Conservation (phyloP, 2,329 filamentous ascomycete species). For the Fusarium sp. region DNA sequence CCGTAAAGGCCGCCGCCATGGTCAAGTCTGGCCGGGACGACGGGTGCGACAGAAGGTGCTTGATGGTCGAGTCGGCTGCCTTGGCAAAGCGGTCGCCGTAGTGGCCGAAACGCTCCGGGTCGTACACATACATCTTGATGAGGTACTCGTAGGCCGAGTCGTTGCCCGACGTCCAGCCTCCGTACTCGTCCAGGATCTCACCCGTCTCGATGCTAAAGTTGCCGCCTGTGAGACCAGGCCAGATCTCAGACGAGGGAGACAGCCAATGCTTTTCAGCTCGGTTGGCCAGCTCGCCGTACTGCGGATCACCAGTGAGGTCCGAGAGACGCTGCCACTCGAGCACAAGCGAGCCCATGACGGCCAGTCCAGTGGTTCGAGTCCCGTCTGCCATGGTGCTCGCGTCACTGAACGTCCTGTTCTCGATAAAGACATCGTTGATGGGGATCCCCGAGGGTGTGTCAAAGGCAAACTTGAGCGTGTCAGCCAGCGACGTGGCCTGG, state of each 20-base stretch:
- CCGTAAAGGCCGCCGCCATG: conserved; percentile 73
- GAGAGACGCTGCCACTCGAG: conserved; percentile 30
- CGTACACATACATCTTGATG: conserved; percentile 75
- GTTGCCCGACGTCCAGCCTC: conserved; percentile 71
- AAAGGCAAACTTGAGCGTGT: conserved; percentile 40
- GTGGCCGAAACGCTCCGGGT: conserved; percentile 66
- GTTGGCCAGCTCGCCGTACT: conserved; percentile 14
- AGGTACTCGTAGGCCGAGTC: conserved; percentile 75
- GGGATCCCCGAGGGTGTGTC: conserved; percentile 21
- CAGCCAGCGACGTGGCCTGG: conserved; percentile 76
- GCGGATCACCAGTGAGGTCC: conserved; percentile 15
- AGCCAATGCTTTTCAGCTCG: conserved; percentile 19
- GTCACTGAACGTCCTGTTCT: conserved; percentile 13
- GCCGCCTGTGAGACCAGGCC: conserved; percentile 24
- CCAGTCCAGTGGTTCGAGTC: neutral
- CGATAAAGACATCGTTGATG: conserved; percentile 2
- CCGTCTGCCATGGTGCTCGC: neutral
- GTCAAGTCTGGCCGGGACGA: conserved; percentile 80
- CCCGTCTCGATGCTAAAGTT: conserved; percentile 19
- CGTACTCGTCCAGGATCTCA: conserved; percentile 46
- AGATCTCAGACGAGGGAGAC: conserved; percentile 21
- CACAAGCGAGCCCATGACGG: conserved; percentile 21
- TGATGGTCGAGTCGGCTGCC: conserved; percentile 60
- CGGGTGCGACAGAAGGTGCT: conserved; percentile 63
- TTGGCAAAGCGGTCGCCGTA: conserved; percentile 60